Conservation (phyloP, 2,329 filamentous ascomycete species). For the Penicillium digitatum region DNA sequence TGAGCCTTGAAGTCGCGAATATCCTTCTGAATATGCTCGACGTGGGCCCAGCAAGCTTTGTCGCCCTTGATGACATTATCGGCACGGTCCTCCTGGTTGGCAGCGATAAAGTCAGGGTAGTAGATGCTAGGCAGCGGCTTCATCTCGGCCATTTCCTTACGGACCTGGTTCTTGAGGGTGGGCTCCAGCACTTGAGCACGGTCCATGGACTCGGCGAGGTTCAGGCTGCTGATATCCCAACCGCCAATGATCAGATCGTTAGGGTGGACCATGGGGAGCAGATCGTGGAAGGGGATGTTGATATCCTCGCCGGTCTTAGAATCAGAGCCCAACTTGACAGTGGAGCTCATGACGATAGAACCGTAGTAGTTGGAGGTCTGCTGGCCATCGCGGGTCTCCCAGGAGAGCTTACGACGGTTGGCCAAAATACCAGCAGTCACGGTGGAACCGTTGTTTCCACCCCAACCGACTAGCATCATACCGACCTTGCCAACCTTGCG, state of each 20-base stretch:
- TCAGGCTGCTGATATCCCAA: constrained; percentile 94
- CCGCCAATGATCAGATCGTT: constrained; percentile 93
- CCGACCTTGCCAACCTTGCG: constrained; percentile 89
- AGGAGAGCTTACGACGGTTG: constrained; percentile 78
- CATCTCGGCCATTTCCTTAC: constrained; percentile 89
- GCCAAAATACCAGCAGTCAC: constrained; percentile 96
- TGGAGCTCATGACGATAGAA: constrained; percentile 94
- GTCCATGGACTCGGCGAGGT: constrained; percentile 89
- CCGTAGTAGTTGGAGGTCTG: constrained; percentile 95
- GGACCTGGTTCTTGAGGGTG: constrained; percentile 81
- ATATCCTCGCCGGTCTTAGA: constrained; percentile 79
- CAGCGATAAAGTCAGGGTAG: constrained; percentile 98
- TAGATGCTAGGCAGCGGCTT: constrained; percentile 91
- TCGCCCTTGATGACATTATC: constrained; percentile 81
- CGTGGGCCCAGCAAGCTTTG: constrained; percentile 81
- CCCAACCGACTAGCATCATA: constrained; percentile 96
- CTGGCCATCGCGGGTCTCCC: constrained; percentile 89
- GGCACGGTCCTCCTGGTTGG: constrained; percentile 94
- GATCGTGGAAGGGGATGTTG: constrained; percentile 91
- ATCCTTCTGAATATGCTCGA: constrained; percentile 88
- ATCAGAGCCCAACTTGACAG: constrained; percentile 91
- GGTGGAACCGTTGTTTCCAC: constrained; percentile 97
- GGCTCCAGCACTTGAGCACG: constrained; percentile 92
- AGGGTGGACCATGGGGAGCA: constrained; percentile 95
- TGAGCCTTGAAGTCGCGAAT: constrained; percentile 88